Base-by-base conservation (phyloP, 2,329 filamentous ascomycete genomes). In the Huntiella omanensis region DNA sequence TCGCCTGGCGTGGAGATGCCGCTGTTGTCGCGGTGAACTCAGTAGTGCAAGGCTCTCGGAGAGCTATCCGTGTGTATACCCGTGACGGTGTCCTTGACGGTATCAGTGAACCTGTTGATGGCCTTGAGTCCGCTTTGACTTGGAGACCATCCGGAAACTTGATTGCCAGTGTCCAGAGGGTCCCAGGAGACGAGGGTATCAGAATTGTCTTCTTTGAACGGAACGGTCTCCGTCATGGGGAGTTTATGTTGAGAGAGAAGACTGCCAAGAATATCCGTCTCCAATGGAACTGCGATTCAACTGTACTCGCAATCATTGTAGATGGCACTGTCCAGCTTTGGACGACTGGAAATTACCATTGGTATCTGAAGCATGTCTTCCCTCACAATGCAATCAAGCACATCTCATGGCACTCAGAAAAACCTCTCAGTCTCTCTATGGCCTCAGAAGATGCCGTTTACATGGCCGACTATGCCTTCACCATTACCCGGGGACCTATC, bases 321-420 rank as follows among this genome's bases (percentile, higher is more conserved):
- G 66, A 67, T 32, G 74, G 86, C 52, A 71, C 75, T 47, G 65
- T 91, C n/a, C 91, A 98, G 57, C 66, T 98, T 1, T 98, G 91
- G 91, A 94, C 86, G 1, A 94, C 81, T 71, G 83, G 85, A 15
- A 98, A 98, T 59, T 98, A 98, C 54, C 84, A 96, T 58, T 98
- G 91, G 74, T 96, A 96, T 59, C 68, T 98, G 12, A 98, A 98
- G 64, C 86, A 94, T 59, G 86, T 95, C 58, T 68, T 95, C 5
- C 62, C 65, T 5, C 63, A 70, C 5, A 55, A 54, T 10, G 53
- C 55, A 3, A 55, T 60, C 35, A 44, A 56, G 40, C 54, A 58
- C 35, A 52, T 75, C n/a, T 58, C 66, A 1, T 98, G 91, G 91
- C 85, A 98, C 59, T 75, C 84, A 1, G 91, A 96, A 57, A 86